phyloP scores from a whole-genome alignment of 495 filamentous ascomycete species.

The Penicillium canescens region DNA sequence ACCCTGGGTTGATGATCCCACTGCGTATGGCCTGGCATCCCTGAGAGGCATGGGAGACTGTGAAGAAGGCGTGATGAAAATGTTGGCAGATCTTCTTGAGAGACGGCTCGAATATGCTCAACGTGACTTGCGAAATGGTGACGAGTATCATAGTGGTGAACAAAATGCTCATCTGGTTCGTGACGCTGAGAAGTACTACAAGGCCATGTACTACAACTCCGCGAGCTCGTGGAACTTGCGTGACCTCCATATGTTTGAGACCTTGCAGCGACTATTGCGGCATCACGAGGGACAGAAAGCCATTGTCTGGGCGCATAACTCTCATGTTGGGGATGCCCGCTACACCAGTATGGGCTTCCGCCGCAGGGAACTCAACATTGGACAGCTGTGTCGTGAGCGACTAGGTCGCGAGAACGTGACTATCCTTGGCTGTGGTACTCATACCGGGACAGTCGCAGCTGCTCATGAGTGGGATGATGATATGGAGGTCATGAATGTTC shows the following conservation, averaged over 20 bases:
- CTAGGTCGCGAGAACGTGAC: slow-evolving; percentile 47
- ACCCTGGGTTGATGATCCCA: slow-evolving; percentile 54
- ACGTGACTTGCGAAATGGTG: slow-evolving; percentile 33
- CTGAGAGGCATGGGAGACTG: slow-evolving; percentile 48
- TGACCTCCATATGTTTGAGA: slow-evolving; percentile 60
- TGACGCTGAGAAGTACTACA: slow-evolving; percentile 61
- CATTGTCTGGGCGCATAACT: slow-evolving; percentile 63
- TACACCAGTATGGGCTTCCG: slow-evolving; percentile 54
- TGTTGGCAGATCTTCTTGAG: slow-evolving; percentile 46
- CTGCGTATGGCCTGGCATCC: slow-evolving; percentile 50
- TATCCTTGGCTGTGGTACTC: slow-evolving; percentile 53
- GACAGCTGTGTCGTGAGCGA: slow-evolving; percentile 54
- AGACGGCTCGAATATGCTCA: slow-evolving; percentile 47
- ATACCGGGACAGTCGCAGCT: slow-evolving; percentile 59
- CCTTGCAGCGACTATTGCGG: slow-evolving; percentile 47
- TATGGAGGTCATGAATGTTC: slow-evolving; percentile 53
- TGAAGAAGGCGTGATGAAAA: slow-evolving; percentile 47
- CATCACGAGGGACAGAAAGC: slow-evolving; percentile 48
- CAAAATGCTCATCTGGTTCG: slow-evolving; percentile 57
- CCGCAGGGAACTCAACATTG: slow-evolving; percentile 54
- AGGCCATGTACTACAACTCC: slow-evolving; percentile 58
- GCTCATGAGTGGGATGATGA: slow-evolving; percentile 58
- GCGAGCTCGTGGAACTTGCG: slow-evolving; percentile 58
- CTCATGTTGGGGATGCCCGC: slow-evolving; percentile 59
- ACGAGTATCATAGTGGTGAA: slow-evolving; percentile 53